A percentile compares a stretch with the other conserved stretches of the same genome.
These are phyloP conservation scores for Coffea eugenioides DNA, from an alignment of 257 asterid species.

Conservation along the genomic window DNA sequence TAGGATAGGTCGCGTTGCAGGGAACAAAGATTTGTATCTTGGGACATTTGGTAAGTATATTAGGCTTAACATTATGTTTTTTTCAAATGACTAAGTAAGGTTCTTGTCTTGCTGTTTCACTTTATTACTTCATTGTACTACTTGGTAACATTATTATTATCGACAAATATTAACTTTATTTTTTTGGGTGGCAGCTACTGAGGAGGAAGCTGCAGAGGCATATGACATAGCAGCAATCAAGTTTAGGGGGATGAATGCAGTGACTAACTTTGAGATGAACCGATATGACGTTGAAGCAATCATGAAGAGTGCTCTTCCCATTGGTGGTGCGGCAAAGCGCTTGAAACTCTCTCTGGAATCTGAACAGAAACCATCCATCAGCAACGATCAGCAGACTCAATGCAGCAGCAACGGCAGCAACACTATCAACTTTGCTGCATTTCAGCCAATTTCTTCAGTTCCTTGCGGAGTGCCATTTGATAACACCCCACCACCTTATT, in stretches of 20 bases:
- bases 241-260: slow-evolving; percentile 81
- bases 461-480: slow-evolving; percentile 70
- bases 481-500: slow-evolving; percentile 26
- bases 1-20: slow-evolving; percentile 95
- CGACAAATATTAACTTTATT: background rate
- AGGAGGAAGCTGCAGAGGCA: slow-evolving; percentile 99
- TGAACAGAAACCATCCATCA: slow-evolving; percentile 38
- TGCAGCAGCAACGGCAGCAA: slow-evolving; percentile 40
- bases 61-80: no score
- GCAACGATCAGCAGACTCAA: slow-evolving; percentile 32
- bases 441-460: slow-evolving; percentile 48
- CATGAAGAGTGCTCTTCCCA: slow-evolving; percentile 75
- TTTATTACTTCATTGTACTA: no score
- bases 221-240: slow-evolving; percentile 96
- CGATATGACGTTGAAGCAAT: slow-evolving; percentile 88
- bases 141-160: no score
- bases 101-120: background rate
- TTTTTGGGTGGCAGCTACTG: slow-evolving; percentile 54
- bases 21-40: slow-evolving; percentile 87
- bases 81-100: background rate
- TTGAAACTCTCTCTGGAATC: slow-evolving; percentile 61
- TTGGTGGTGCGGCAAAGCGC: slow-evolving; percentile 84
- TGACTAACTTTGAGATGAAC: slow-evolving; percentile 88
- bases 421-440: slow-evolving; percentile 54
- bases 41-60: slow-evolving; percentile 75